A percentile compares a stretch with the other conserved stretches of the same genome.
These are phyloP conservation scores for Sclerotinia nivalis DNA, from an alignment of 2,329 filamentous ascomycete genomes.

Conservation along the genomic window DNA sequence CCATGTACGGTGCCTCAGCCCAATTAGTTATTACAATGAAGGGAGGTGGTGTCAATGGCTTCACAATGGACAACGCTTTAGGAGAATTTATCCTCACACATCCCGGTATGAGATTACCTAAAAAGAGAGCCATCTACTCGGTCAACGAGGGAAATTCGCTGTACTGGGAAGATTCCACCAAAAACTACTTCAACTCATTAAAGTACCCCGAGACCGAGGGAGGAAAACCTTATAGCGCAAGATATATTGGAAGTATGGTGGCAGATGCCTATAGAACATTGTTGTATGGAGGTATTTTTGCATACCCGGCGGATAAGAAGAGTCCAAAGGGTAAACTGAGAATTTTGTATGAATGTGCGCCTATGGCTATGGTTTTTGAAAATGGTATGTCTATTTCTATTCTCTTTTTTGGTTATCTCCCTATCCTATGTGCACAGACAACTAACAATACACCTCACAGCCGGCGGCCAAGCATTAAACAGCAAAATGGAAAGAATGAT, in stretches of 20 bases:
- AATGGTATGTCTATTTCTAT: slow-evolving; percentile 66
- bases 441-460: slow-evolving; percentile 47
- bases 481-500: slow-evolving; percentile 91
- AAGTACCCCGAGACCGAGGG: slow-evolving; percentile 71
- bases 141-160: slow-evolving; percentile 98
- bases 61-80: slow-evolving; percentile 93
- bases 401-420: background rate
- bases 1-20: slow-evolving; percentile 97
- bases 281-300: slow-evolving; percentile 94
- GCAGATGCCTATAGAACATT: slow-evolving; percentile 96
- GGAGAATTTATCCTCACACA: slow-evolving; percentile 99
- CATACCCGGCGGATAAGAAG: slow-evolving; percentile 97
- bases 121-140: slow-evolving; percentile 83
- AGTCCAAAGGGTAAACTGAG: slow-evolving; percentile 96
- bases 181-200: slow-evolving; percentile 84
- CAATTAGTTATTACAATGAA: slow-evolving; percentile 98
- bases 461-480: slow-evolving; percentile 89
- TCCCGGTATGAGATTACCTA: slow-evolving; percentile 87
- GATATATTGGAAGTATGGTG: slow-evolving; percentile 98
- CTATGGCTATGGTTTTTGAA: slow-evolving; percentile 98
- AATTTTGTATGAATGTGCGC: slow-evolving; percentile 97
- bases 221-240: slow-evolving; percentile 87
- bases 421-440: background rate
- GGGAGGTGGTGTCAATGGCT: slow-evolving; percentile 88
- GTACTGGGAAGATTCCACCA: slow-evolving; percentile 90